These are phyloP conservation scores for Hemileia vastatrix DNA, from an alignment of 1,284 basidiomycete species.

Conservation along the genomic window DNA sequence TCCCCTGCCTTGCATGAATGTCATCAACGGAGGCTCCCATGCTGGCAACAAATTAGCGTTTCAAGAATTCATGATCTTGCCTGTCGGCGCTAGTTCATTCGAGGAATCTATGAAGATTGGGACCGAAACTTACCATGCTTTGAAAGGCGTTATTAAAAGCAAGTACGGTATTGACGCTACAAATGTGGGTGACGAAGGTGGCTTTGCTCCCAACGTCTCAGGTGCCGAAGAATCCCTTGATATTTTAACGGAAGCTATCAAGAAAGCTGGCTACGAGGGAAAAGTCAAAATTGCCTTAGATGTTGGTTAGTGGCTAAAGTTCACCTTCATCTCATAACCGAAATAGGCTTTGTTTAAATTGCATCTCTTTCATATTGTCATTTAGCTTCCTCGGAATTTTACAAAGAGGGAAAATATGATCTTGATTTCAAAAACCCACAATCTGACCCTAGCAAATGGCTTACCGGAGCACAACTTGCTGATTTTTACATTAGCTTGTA, in stretches of 20 bases:
- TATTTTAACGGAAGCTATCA: slow-evolving; percentile 88
- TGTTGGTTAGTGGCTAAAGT: slow-evolving; percentile 51
- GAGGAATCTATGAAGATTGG: slow-evolving; percentile 98
- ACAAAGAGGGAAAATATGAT: slow-evolving; percentile 99
- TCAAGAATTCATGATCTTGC: slow-evolving; percentile 99
- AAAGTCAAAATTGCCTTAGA: slow-evolving; percentile 99
- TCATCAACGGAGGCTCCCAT: slow-evolving; percentile 99
- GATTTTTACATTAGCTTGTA: slow-evolving; percentile 74
- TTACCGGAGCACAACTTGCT: slow-evolving; percentile 83
- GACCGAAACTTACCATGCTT: slow-evolving; percentile 93
- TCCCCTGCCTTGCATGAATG: slow-evolving; percentile 89
- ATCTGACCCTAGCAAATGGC: slow-evolving; percentile 93
- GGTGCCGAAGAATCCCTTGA: slow-evolving; percentile 97
- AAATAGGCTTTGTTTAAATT: slow-evolving; percentile 12
- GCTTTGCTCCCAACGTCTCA: slow-evolving; percentile 95
- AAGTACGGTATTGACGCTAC: slow-evolving; percentile 99
- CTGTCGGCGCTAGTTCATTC: slow-evolving; percentile 82
- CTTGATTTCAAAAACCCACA: slow-evolving; percentile 95
- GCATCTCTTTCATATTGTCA: neutral
- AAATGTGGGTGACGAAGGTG: slow-evolving; percentile 99
- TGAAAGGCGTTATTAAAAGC: slow-evolving; percentile 98
- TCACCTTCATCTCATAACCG: no score
- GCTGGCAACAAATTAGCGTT: slow-evolving; percentile 99
- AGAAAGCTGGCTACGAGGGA: slow-evolving; percentile 94
- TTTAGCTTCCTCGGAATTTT: slow-evolving; percentile 92